Percentiles rank a stretch among this genome's conserved stretches.
These are phyloP conservation scores for Isabelozyma rhagii DNA, from an alignment of 805 yeast species.

Conservation along the genomic window DNA sequence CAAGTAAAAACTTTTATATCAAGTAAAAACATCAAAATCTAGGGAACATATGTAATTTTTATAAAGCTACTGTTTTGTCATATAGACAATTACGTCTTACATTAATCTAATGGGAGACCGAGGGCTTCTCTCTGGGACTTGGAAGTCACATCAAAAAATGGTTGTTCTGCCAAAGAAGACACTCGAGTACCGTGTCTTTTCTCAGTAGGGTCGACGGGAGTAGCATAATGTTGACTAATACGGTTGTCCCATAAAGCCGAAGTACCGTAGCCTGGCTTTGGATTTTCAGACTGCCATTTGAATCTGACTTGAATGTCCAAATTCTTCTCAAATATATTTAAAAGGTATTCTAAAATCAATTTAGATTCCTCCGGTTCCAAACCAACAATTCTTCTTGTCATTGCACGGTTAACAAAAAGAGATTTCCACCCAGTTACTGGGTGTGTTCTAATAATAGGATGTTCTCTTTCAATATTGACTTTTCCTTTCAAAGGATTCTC, in stretches of 20 bases:
- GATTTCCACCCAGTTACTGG: conserved; percentile 30
- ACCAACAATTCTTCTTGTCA: conserved; percentile 45
- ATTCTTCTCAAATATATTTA: conserved; percentile 41
- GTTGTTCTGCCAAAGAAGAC: conserved; percentile 50
- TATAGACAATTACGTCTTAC: background rate
- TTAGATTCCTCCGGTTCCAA: conserved; percentile 46
- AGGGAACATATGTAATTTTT: no score
- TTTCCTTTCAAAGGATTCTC: conserved; percentile 19
- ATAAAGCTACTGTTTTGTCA: background rate
- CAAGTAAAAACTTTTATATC: no score
- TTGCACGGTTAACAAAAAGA: conserved; percentile 20
- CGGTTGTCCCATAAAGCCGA: conserved; percentile 57
- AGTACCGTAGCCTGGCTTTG: conserved; percentile 35
- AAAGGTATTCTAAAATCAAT: conserved; percentile 43
- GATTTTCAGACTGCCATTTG: conserved; percentile 29
- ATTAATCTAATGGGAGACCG: conserved; percentile 23
- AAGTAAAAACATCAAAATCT: no score
- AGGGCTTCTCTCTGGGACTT: conserved; percentile 53
- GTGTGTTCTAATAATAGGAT: conserved; percentile 27
- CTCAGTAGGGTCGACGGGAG: conserved; percentile 5
- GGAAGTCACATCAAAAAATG: conserved; percentile 48
- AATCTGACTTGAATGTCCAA: conserved; percentile 51
- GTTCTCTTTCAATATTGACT: conserved; percentile 16
- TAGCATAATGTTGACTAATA: conserved; percentile 46
- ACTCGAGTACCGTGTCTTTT: conserved; percentile 51